Conservation (phyloP, 768 basidiomycete species). For the Lactarius deliciosus region DNA sequence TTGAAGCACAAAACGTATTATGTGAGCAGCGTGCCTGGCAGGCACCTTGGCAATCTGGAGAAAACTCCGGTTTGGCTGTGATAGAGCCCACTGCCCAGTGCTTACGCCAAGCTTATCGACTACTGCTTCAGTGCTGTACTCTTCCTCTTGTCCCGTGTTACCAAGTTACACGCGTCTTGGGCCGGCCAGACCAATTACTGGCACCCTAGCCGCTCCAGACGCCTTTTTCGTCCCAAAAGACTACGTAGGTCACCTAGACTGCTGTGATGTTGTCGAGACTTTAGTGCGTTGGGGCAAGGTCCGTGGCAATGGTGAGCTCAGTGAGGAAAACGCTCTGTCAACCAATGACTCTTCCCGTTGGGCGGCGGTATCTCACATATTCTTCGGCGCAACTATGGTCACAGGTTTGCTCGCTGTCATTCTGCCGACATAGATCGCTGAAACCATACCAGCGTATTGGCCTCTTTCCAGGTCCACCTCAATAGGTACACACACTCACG, state of each 20-base stretch:
- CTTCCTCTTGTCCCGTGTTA: background rate
- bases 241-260: constrained; percentile 1
- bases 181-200: background rate
- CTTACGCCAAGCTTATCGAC: no score
- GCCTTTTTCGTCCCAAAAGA: background rate
- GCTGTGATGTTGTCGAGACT: constrained; percentile 22
- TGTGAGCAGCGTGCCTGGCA: no score
- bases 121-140: background rate
- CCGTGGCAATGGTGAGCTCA: background rate
- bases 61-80: no score
- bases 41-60: no score
- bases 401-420: constrained; percentile 1
- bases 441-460: constrained; percentile 15
- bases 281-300: constrained; percentile 21
- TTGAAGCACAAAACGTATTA: no score
- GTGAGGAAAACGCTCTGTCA: background rate
- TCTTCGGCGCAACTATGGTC: constrained; percentile 1
- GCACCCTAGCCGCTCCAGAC: background rate
- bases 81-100: no score
- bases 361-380: constrained; percentile 7
- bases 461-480: background rate
- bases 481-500: background rate
- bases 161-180: background rate
- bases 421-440: background rate
- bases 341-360: background rate